Evolutionary conservation across 441 rosid genomes (phyloP), one percentile per base, ranked within the genome.

Genomic region (Erysimum pusillum): DNA sequence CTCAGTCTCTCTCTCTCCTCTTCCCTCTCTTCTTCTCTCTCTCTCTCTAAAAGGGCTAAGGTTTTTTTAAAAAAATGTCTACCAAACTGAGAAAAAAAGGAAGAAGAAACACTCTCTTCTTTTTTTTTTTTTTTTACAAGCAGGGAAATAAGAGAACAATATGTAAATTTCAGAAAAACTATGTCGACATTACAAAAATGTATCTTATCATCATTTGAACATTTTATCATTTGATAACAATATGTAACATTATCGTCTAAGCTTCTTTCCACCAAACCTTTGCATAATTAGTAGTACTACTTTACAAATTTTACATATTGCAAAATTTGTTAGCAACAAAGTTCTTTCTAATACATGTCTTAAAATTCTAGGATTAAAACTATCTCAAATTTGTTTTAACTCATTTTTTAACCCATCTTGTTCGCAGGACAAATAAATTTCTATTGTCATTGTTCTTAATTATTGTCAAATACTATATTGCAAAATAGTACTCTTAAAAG

Each of bases 1-100:
- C 91, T 61, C 81, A 13, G 42, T 63, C 60, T 54, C 72, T 80
- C 72, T 80, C 87, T 65, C 73, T 60, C 35, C 17, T 28, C n/a
- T 10, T 10, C 34, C 3, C 17, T 15, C 31, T 7, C n/a, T 20
- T 38, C 2, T 45, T 22, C 25, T 22, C 25, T 22, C 25, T 72
- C 78, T 76, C 76, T 72, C 76, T 69, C 75, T 49, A 63, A 59
- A 76, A 49, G 74, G 56, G 61, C 76, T 64, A 52, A 66, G 74
- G 17, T 38, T 41, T 63, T 62, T 73, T 63, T 45, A n/a, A n/a
- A n/a, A n/a, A 15, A 20, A 41, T 70, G 56, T 53, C 76, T 54
- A 71, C 83, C 80, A 80, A 80, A 75, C 73, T 64, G 76, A 60
- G 7, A 49, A 8, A 57, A 36, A 42, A 67, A 58, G 44, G 71